Evolutionary conservation across 2,329 filamentous ascomycete species (phyloP).

Genomic region (Pezicula radicicola): DNA sequence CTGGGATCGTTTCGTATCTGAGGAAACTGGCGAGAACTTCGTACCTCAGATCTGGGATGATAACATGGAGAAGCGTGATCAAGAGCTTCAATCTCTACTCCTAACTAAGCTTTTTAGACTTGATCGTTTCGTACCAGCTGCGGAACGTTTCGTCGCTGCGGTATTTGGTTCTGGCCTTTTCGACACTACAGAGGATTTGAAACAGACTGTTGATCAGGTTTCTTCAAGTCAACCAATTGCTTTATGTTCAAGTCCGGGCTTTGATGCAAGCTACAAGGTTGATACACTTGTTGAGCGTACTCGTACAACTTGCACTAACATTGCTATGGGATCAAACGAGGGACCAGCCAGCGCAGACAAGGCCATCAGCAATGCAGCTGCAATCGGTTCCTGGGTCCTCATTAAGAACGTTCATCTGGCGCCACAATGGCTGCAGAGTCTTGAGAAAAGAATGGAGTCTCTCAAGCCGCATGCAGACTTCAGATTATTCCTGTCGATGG

Average conservation of each 20-base stretch:
- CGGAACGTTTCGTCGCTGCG: slow-evolving; percentile 82
- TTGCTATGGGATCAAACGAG: slow-evolving; percentile 98
- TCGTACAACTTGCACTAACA: slow-evolving; percentile 84
- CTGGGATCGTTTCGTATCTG: slow-evolving; percentile 80
- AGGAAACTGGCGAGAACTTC: slow-evolving; percentile 82
- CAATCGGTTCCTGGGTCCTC: slow-evolving; percentile 91
- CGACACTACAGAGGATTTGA: slow-evolving; percentile 81
- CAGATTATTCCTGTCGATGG: slow-evolving; percentile 96
- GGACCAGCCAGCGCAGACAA: slow-evolving; percentile 90
- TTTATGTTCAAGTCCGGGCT: slow-evolving; percentile 90
- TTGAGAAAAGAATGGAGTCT: slow-evolving; percentile 94
- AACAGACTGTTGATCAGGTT: slow-evolving; percentile 80
- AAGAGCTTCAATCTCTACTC: slow-evolving; percentile 77
- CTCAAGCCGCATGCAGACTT: slow-evolving; percentile 93
- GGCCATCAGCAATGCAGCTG: slow-evolving; percentile 87
- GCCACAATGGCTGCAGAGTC: slow-evolving; percentile 91
- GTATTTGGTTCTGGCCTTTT: slow-evolving; percentile 84
- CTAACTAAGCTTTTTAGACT: slow-evolving; percentile 93
- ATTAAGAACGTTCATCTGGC: slow-evolving; percentile 99
- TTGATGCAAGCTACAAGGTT: slow-evolving; percentile 99
- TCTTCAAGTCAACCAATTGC: slow-evolving; percentile 82
- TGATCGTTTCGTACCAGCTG: slow-evolving; percentile 89
- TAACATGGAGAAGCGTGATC: slow-evolving; percentile 62
- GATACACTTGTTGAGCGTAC: slow-evolving; percentile 87
- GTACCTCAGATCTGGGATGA: slow-evolving; percentile 76